Percentiles rank a stretch among this genome's conserved stretches.
Conservation (phyloP, 345 rosid species). For the Luvunga scandens region DNA sequence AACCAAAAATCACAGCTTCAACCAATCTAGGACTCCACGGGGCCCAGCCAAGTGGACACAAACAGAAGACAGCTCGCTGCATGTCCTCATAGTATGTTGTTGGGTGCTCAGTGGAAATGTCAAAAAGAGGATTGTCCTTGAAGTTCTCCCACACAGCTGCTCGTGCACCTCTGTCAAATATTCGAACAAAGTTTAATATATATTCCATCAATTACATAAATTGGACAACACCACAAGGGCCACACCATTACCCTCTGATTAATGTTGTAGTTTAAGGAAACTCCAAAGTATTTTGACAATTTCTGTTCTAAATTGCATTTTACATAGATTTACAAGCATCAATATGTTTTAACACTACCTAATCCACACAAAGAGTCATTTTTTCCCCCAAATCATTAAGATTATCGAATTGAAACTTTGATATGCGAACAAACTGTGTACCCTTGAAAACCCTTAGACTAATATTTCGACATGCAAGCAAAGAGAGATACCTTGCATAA, state of each 20-base stretch:
- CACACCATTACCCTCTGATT: not conserved
- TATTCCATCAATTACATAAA: not conserved
- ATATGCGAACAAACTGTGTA: not conserved
- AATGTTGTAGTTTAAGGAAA: not conserved
- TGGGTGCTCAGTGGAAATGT: conserved; percentile 98
- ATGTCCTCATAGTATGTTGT: conserved; percentile 94
- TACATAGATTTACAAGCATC: not conserved
- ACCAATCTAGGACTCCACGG: conserved; percentile 99
- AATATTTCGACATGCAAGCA: not conserved
- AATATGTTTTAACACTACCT: not conserved
- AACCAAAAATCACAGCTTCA: conserved; percentile 98
- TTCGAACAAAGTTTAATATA: conserved; percentile 11
- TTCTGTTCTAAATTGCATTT: no score
- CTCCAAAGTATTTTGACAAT: not conserved
- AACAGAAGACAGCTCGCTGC: conserved; percentile 94
- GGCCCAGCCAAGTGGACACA: conserved; percentile 99
- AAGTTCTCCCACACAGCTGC: conserved; percentile 99
- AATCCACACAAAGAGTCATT: not conserved
- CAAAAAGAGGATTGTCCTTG: conserved; percentile 91
- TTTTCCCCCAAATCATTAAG: not conserved
- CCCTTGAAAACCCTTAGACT: conserved; percentile 4
- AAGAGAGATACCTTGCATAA: conserved; percentile 79
- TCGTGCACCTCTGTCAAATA: conserved; percentile 75
- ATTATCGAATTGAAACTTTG: not conserved
- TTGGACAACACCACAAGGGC: not conserved